Conservation (phyloP, 2,329 filamentous ascomycete species). For the Madurella fahalii region DNA sequence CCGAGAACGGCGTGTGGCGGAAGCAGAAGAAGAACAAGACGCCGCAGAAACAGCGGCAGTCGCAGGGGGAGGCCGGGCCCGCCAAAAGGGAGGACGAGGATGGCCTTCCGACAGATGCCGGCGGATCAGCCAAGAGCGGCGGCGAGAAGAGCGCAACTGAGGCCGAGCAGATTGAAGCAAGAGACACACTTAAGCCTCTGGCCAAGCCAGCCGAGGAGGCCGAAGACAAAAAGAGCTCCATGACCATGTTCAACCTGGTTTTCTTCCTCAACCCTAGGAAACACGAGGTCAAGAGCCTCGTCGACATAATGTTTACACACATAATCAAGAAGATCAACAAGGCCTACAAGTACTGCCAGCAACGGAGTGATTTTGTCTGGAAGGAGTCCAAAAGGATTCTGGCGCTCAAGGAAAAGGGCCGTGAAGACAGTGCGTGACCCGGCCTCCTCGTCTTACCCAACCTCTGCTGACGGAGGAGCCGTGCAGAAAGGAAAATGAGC, state of each 20-base stretch:
- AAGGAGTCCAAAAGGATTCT: conserved; percentile 83
- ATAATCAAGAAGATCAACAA: conserved; percentile 91
- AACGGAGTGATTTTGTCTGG: conserved; percentile 85
- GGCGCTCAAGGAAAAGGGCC: conserved; percentile 73
- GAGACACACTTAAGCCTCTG: conserved; percentile 29
- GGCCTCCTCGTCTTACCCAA: not conserved
- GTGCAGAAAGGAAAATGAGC: conserved; percentile 55
- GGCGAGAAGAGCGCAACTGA: conserved; percentile 26
- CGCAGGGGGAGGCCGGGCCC: conserved; percentile 32
- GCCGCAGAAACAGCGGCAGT: conserved; percentile 28
- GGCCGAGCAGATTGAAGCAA: conserved; percentile 32
- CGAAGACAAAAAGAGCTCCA: conserved; percentile 62
- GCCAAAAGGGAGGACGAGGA: conserved; percentile 30
- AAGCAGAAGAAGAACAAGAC: conserved; percentile 53
- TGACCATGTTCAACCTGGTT: conserved; percentile 98
- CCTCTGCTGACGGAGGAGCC: conserved; percentile 16
- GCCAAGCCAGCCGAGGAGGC: conserved; percentile 42
- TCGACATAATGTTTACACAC: conserved; percentile 76
- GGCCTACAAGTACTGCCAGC: conserved; percentile 88
- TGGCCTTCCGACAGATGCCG: conserved; percentile 25
- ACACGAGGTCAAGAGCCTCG: conserved; percentile 69
- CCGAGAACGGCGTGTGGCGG: conserved; percentile 72
- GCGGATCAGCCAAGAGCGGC: conserved; percentile 17
- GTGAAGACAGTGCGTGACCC: conserved; percentile 55
- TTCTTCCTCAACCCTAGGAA: conserved; percentile 82